Evolutionary conservation across 2,329 filamentous ascomycete genomes (phyloP).

Genomic region (Penicillium sp.): DNA sequence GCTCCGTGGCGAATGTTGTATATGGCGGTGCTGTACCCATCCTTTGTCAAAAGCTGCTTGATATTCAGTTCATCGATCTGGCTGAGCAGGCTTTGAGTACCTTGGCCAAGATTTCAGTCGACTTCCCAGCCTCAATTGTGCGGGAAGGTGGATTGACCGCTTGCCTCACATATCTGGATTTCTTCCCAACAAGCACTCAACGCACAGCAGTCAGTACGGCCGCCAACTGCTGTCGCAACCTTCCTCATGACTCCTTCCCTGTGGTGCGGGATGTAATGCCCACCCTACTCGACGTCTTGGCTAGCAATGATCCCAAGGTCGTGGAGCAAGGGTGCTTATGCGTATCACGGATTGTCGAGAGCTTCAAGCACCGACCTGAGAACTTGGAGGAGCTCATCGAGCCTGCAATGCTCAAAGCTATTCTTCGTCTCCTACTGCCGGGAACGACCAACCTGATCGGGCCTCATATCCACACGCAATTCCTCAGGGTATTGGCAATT

Average conservation of each 20-base stretch:
- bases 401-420: constrained; percentile 77
- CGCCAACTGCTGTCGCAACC: constrained; percentile 96
- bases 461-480: constrained; percentile 92
- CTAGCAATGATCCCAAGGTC: constrained; percentile 91
- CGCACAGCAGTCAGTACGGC: constrained; percentile 95
- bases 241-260: constrained; percentile 87
- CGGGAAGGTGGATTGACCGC: constrained; percentile 92
- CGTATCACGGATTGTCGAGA: constrained; percentile 93
- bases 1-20: constrained; percentile 90
- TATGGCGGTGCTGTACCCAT: constrained; percentile 96
- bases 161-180: constrained; percentile 94
- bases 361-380: constrained; percentile 82
- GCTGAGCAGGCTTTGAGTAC: constrained; percentile 97
- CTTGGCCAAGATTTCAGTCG: constrained; percentile 92
- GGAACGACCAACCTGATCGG: constrained; percentile 95
- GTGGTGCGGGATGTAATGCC: constrained; percentile 96
- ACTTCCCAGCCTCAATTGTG: constrained; percentile 93
- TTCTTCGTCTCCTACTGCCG: constrained; percentile 82
- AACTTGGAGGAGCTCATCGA: constrained; percentile 93
- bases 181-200: constrained; percentile 96
- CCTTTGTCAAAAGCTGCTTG: constrained; percentile 87
- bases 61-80: constrained; percentile 95
- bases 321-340: constrained; percentile 96
- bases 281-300: constrained; percentile 82
- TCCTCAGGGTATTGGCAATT: constrained; percentile 86